Conservation (phyloP, 2,329 filamentous ascomycete species). For the Graphilbum sp. region DNA sequence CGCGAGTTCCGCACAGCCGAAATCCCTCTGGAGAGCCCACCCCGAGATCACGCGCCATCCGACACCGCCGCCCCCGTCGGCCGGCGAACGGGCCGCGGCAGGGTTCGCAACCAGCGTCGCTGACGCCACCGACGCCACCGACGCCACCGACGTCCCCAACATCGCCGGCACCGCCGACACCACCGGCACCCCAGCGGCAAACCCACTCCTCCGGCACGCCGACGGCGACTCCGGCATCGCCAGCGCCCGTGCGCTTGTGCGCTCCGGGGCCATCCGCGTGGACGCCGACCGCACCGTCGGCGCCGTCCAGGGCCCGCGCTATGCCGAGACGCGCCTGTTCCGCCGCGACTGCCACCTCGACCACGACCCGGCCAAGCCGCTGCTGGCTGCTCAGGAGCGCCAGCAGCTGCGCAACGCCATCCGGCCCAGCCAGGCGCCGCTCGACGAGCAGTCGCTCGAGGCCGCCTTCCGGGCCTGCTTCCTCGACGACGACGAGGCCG, state of each 20-base stretch:
- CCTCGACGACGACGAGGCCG: neutral
- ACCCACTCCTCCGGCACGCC: conserved; percentile 15
- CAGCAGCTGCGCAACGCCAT: conserved; percentile 24
- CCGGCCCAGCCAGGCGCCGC: conserved; percentile 1
- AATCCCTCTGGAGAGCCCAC: too few relatives aligned
- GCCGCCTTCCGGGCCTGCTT: neutral
- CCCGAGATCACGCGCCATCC: conserved; percentile 30
- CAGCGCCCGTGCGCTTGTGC: conserved; percentile 19
- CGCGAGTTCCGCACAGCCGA: too few relatives aligned
- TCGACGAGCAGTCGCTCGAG: neutral
- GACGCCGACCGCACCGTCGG: conserved; percentile 32
- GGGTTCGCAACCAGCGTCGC: too few relatives aligned
- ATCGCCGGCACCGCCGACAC: conserved; percentile 6
- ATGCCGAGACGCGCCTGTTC: conserved; percentile 29
- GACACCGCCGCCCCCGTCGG: conserved; percentile 26
- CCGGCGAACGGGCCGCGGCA: too few relatives aligned
- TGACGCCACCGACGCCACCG: neutral
- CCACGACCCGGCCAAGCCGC: conserved; percentile 23
- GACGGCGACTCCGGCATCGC: conserved; percentile 11
- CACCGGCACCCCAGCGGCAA: conserved; percentile 1
- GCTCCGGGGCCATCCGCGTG: conserved; percentile 22
- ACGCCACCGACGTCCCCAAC: neutral
- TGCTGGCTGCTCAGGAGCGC: conserved; percentile 26
- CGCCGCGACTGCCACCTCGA: conserved; percentile 30
- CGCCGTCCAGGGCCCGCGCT: conserved; percentile 37